Evolutionary conservation across 2,329 filamentous ascomycete genomes (phyloP).

Genomic region (Colletotrichum liaoningense): DNA sequence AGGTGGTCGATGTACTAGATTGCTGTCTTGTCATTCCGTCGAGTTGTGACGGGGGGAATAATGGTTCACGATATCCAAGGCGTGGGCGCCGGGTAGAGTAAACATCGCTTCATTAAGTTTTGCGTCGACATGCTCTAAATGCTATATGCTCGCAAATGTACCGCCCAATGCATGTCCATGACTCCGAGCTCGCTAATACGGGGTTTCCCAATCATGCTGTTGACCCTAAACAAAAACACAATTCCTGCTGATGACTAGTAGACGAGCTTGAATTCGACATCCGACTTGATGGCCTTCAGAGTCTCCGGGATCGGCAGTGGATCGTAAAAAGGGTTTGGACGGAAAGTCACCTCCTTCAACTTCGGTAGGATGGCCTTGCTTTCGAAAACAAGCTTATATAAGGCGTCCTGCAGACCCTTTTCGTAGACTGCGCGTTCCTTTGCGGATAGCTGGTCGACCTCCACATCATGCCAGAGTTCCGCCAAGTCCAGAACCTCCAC

Average conservation of each 20-base stretch:
- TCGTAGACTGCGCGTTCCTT: constrained; percentile 40
- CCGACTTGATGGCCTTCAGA: constrained; percentile 3
- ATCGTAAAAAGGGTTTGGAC: constrained; percentile 27
- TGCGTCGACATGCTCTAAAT: neutral
- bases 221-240: neutral
- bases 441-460: constrained; percentile 15
- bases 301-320: constrained; percentile 27
- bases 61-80: neutral
- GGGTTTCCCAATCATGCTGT: neutral
- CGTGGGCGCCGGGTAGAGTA: neutral
- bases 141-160: neutral
- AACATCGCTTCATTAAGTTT: neutral
- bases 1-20: constrained; percentile 12
- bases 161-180: neutral
- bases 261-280: constrained; percentile 24
- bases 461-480: constrained; percentile 31
- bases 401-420: constrained; percentile 43
- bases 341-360: constrained; percentile 31
- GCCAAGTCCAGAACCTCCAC: constrained; percentile 29
- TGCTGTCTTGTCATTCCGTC: too few relatives aligned
- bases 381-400: constrained; percentile 45
- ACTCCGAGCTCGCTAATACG: neutral
- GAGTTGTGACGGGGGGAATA: too few relatives aligned
- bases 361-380: constrained; percentile 16
- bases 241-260: neutral